Conservation (phyloP, 352 stramenopile genomes). For the Peronospora farinosa region DNA sequence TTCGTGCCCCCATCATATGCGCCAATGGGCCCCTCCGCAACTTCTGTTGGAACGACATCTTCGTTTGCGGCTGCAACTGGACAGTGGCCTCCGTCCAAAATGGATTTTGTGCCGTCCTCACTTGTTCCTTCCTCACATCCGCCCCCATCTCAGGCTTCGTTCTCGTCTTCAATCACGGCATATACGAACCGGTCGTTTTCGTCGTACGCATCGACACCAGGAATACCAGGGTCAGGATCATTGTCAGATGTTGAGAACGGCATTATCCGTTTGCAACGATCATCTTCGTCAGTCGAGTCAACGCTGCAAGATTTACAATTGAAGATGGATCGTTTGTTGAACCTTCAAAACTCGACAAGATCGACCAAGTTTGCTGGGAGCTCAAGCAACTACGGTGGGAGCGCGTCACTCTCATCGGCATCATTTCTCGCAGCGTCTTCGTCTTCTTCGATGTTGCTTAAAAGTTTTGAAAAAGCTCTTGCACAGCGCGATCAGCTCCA, state of each 20-base stretch:
- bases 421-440: constrained; percentile 34
- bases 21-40: constrained; percentile 8
- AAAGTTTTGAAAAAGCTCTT: constrained; percentile 72
- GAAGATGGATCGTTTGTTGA: constrained; percentile 77
- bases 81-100: constrained; percentile 25
- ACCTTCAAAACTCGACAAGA: constrained; percentile 47
- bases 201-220: constrained; percentile 7
- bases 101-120: constrained; percentile 30
- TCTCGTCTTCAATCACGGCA: constrained; percentile 26
- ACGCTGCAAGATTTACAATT: constrained; percentile 63
- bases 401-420: constrained; percentile 14
- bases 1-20: constrained; percentile 26
- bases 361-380: constrained; percentile 36
- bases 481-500: constrained; percentile 60
- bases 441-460: constrained; percentile 45
- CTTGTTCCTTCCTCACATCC: constrained; percentile 16
- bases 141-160: constrained; percentile 14
- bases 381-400: constrained; percentile 20
- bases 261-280: constrained; percentile 63
- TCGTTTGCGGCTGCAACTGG: constrained; percentile 9
- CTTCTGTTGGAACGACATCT: constrained; percentile 5
- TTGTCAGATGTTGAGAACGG: constrained; percentile 50
- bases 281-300: constrained; percentile 73
- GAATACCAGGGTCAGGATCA: constrained; percentile 11
- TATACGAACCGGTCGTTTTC: constrained; percentile 24